Evolutionary conservation across 805 yeast species (phyloP), one percentile per base, ranked within the genome.

Genomic region (Saturnispora galanensis): DNA sequence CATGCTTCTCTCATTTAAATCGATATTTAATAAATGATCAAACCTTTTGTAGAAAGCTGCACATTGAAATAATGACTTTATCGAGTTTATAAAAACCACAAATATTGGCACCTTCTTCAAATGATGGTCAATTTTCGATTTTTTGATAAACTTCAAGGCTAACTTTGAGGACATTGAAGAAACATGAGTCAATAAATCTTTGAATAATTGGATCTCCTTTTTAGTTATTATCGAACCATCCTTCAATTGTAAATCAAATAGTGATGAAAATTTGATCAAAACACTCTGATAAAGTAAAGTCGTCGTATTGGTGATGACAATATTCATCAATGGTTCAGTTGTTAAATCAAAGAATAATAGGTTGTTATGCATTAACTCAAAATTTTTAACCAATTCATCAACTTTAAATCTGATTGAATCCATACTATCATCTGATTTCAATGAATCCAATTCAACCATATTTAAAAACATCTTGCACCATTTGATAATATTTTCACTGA

Each of bases 401-500:
- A 59, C 52, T 48, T 60, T 59, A 16, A 35, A 16, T 5, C 44
- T 48, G n/a, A 60, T 50, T 10, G 54, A 41, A 8, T 42, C 39
- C 7, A 60, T 41, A 26, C 53, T 52, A 7, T 50, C 43, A 29
- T 47, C 50, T 1, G 49, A 15, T 39, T 52, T 51, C 13, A 61
- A 45, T 12, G 60, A 50, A 11, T 54, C 55, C 21, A 55, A 44
- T 31, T 57, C 58, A n/a, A 58, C 62, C 48, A 56, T 47, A 41
- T 53, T 56, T 3, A 58, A 43, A 42, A 62, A 60, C 51, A 55
- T 58, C 44, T 53, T 58, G 46, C 62, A 55, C 65, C 65, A 62
- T 49, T 55, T 58, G 9, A 54, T 52, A 15, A 60, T 54, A 46
- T 62, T 58, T 46, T 62, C 65, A 16, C 60, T 50, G 15, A 61